Evolutionary conservation across 257 asterid genomes (phyloP), one percentile per base, ranked within the genome.

Genomic region (Ligustrum vulgare): DNA sequence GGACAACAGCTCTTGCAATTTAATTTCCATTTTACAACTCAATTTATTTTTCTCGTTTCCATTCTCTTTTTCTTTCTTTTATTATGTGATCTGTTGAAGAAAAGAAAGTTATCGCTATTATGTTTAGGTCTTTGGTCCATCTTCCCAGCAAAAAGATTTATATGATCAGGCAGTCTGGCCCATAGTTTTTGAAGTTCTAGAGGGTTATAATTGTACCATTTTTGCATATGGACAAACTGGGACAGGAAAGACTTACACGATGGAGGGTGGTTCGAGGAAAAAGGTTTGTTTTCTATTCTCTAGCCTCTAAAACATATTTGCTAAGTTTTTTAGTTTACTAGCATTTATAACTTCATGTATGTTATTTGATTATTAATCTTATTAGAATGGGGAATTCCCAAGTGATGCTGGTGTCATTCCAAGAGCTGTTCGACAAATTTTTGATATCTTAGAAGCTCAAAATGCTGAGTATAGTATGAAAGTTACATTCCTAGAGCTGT

Each of bases 201-300:
- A 85, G 74, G 94, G 91, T 25, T 85, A 89, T 82, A 89, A 75
- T 45, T 87, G 91, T 83, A 87, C 92, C 22, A 82, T 89, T 33
- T 87, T 86, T 69, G 92, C 92, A n/a, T 83, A 87, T 33, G 91
- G 92, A 58, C 92, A 86, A 73, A 89, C 92, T 1, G 87, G 92
- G 69, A 87, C 87, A 0, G 91, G 91, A 33, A 89, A 87, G 77
- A 89, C 91, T 32, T 87, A 82, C 71, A 84, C 92, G 71, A 89
- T 87, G 92, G 94, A 89, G 78, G 94, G 94, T 70, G 87, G 75
- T 74, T 86, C 81, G 69, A 72, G 84, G 77, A 83, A 80, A 74
- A 83, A 87, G 91, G 91, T 89, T 64, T 69, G 65, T 60, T 58
- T 20, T 72, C 37, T 32, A 5, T 49, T 49, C n/a, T 10, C 15